phyloP scores from a whole-genome alignment of 1,284 basidiomycete genomes.

The Butyriboletus appendiculatus region DNA sequence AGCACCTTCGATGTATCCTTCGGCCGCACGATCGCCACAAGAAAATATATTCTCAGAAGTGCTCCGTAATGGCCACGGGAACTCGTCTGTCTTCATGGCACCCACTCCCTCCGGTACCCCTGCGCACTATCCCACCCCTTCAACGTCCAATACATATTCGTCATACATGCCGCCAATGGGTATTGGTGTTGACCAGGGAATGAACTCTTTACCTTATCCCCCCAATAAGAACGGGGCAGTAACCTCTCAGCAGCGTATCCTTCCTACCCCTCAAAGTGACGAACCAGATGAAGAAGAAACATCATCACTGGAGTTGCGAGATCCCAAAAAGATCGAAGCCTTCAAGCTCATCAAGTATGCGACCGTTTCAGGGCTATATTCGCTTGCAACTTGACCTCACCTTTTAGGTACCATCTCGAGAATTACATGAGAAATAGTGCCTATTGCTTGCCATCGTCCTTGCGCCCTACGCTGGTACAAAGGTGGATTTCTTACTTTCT shows the following conservation, averaged over 20 bases:
- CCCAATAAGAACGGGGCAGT: constrained; percentile 25
- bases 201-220: constrained; percentile 47
- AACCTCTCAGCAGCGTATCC: constrained; percentile 28
- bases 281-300: constrained; percentile 28
- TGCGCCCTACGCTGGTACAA: constrained; percentile 85
- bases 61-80: constrained; percentile 51
- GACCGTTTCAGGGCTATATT: neutral
- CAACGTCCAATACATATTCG: constrained; percentile 46
- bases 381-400: neutral
- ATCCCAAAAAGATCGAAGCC: constrained; percentile 73
- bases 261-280: constrained; percentile 25
- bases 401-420: constrained; percentile 76
- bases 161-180: constrained; percentile 59
- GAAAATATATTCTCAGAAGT: constrained; percentile 64
- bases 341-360: constrained; percentile 79
- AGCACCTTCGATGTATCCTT: constrained; percentile 39
- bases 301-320: constrained; percentile 36
- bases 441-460: constrained; percentile 86
- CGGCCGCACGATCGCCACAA: constrained; percentile 39
- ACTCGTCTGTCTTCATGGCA: constrained; percentile 65
- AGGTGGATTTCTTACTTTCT: constrained; percentile 43
- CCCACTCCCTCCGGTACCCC: constrained; percentile 40
- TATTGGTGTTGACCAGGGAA: constrained; percentile 53
- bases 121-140: constrained; percentile 30
- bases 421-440: constrained; percentile 80